These are phyloP conservation scores for Lithocarpus polystachyus DNA, from an alignment of 306 rosid genomes.

Conservation along the genomic window DNA sequence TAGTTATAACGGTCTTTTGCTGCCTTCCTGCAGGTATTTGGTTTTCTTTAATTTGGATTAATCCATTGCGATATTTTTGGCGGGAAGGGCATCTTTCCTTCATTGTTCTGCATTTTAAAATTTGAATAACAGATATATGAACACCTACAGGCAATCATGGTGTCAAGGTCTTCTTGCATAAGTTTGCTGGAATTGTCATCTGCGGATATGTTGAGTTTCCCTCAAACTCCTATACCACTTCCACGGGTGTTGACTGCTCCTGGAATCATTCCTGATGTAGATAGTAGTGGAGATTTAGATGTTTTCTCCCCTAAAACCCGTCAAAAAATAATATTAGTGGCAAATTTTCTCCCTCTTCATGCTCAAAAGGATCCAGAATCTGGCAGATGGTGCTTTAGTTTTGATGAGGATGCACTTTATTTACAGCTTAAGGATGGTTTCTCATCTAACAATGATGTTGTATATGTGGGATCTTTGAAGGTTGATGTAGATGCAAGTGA, in stretches of 20 bases:
- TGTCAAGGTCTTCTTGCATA: conserved; percentile 44
- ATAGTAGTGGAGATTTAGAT: conserved; percentile 29
- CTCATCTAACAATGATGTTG: conserved; percentile 47
- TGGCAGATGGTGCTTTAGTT: conserved; percentile 65
- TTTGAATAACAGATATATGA: conserved; percentile 17
- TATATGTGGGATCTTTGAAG: conserved; percentile 67
- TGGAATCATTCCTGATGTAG: conserved; percentile 45
- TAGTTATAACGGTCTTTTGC: conserved; percentile 15
- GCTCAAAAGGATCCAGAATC: conserved; percentile 52
- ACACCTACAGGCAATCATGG: conserved; percentile 35
- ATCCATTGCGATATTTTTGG: not conserved
- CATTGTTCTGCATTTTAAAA: not conserved
- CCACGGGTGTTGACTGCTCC: conserved; percentile 54
- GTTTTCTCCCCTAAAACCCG: conserved; percentile 29
- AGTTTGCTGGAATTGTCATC: conserved; percentile 62
- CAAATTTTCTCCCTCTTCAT: conserved; percentile 71
- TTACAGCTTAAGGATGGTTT: conserved; percentile 67
- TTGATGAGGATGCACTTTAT: conserved; percentile 65
- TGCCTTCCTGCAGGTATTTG: conserved; percentile 28
- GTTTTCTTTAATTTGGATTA: conserved; percentile 2
- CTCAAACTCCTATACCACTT: conserved; percentile 53
- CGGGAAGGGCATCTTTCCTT: conserved; percentile 9
- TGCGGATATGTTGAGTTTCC: conserved; percentile 52
- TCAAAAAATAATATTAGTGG: conserved; percentile 55
- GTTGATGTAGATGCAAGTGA: conserved; percentile 56